phyloP scores from a whole-genome alignment of 2,329 filamentous ascomycete species.

The Purpureocillium lavendulum region DNA sequence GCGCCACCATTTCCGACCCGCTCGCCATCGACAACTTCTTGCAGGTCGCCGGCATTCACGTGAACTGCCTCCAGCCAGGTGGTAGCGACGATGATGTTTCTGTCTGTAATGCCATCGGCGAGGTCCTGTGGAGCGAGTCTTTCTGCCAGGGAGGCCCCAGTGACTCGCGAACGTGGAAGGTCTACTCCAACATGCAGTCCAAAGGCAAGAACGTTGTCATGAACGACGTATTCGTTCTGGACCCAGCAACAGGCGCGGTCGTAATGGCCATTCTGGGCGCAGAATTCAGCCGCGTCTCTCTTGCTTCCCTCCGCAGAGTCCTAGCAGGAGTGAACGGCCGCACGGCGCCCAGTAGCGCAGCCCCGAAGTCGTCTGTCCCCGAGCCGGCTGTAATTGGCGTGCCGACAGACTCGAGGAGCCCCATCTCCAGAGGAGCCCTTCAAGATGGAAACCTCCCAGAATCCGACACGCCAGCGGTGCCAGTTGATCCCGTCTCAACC shows the following conservation, averaged over 20 bases:
- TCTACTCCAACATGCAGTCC: no score
- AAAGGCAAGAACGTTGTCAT: no score
- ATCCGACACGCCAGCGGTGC: no score
- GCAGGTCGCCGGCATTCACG: slow-evolving; percentile 3
- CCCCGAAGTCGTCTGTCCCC: no score
- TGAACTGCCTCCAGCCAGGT: neutral
- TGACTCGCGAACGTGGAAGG: neutral
- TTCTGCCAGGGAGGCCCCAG: neutral
- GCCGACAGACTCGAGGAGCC: no score
- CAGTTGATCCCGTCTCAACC: no score
- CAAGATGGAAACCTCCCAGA: no score
- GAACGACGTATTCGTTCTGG: slow-evolving; percentile 1
- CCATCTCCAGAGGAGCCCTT: no score
- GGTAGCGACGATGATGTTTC: neutral
- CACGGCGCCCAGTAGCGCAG: no score
- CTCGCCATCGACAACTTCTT: slow-evolving; percentile 4
- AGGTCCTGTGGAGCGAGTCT: neutral
- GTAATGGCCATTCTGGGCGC: neutral
- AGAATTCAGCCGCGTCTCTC: neutral
- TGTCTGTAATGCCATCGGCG: neutral
- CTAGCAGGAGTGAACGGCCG: no score
- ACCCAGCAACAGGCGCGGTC: neutral
- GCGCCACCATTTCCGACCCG: neutral
- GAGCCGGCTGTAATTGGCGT: no score
- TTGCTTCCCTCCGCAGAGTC: no score